Evolutionary conservation across 768 basidiomycete species (phyloP).

Genomic region (Phylloporus rhodoxanthus): DNA sequence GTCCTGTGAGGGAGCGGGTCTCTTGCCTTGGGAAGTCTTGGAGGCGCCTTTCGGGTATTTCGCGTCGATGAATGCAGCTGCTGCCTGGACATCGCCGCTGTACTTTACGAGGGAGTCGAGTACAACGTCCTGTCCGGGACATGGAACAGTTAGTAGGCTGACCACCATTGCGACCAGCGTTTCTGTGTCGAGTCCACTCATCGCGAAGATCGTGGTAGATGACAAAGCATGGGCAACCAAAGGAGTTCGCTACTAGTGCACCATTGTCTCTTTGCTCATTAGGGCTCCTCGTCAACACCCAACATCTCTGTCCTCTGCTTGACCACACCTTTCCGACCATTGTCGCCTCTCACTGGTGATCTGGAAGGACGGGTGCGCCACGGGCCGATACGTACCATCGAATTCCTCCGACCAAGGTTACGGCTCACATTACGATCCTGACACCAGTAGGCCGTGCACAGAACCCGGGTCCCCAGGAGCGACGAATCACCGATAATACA

Average conservation of each 20-base stretch:
- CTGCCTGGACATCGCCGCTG: constrained; percentile 50
- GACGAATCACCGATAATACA: constrained; percentile 42
- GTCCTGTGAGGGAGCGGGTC: constrained; percentile 42
- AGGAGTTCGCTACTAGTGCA: too few relatives aligned
- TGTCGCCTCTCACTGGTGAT: background rate
- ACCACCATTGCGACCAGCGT: constrained; percentile 60
- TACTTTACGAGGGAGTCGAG: constrained; percentile 54
- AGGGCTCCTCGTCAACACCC: too few relatives aligned
- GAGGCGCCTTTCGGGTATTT: constrained; percentile 9
- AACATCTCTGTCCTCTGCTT: too few relatives aligned
- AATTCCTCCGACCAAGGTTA: constrained; percentile 35
- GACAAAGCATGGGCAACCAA: background rate
- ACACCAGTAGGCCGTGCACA: too few relatives aligned
- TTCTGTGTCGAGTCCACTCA: constrained; percentile 51
- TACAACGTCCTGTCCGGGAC: constrained; percentile 37
- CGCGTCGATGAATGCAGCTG: constrained; percentile 39
- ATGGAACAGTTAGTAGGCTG: constrained; percentile 43
- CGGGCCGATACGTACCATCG: constrained; percentile 41
- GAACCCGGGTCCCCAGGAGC: too few relatives aligned
- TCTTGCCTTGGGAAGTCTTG: constrained; percentile 30
- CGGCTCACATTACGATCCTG: constrained; percentile 51
- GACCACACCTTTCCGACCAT: constrained; percentile 1
- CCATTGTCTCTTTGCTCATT: too few relatives aligned
- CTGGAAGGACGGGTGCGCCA: constrained; percentile 27
- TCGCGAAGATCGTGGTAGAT: background rate